phyloP scores from a whole-genome alignment of 2,329 filamentous ascomycete species.

The Hymenoscyphus fructigenus region DNA sequence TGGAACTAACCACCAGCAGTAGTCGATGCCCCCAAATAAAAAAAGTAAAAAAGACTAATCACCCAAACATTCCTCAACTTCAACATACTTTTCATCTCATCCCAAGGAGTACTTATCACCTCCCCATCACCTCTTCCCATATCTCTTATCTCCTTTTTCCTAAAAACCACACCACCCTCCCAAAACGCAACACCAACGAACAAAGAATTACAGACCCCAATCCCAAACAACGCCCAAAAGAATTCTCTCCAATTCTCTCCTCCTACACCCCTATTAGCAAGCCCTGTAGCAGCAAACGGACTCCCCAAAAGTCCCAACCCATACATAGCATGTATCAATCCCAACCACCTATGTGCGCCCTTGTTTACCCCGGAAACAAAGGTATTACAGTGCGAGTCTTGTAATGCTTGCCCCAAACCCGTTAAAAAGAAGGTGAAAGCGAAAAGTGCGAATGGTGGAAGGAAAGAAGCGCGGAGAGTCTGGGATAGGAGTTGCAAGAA shows the following conservation, averaged over 20 bases:
- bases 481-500: background rate
- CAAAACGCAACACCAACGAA: background rate
- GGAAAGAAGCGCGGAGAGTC: background rate
- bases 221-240: constrained; percentile 31
- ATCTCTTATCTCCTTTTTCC: background rate
- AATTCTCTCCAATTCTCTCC: background rate
- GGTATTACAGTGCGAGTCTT: background rate
- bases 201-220: background rate
- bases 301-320: background rate
- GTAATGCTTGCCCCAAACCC: background rate
- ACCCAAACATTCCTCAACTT: constrained; percentile 53
- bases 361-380: background rate
- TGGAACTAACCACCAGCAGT: constrained; percentile 42
- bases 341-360: background rate
- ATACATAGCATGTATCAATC: background rate
- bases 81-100: constrained; percentile 47
- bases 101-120: constrained; percentile 38
- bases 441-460: background rate
- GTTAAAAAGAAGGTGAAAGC: background rate
- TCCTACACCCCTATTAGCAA: background rate
- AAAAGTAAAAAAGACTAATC: constrained; percentile 63
- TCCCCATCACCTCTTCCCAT: constrained; percentile 42
- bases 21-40: constrained; percentile 55
- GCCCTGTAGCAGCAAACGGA: background rate
- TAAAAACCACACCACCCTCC: background rate